A percentile compares a stretch with the other conserved stretches of the same genome.
Evolutionary conservation across 164 flowering plant genomes (phyloP).

Genomic region (Hamamelis virginiana): DNA sequence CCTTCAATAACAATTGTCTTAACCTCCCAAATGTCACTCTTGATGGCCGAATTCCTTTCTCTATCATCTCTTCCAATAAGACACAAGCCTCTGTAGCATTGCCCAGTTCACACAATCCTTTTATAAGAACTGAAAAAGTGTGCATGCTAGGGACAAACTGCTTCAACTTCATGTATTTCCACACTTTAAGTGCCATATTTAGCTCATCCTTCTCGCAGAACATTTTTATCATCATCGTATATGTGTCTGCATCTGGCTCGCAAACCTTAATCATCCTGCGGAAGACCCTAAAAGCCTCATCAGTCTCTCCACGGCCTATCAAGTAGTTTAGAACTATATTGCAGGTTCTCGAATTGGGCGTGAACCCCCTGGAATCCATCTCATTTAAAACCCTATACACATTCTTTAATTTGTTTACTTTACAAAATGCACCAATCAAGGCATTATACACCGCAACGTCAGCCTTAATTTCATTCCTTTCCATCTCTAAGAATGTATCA

Average conservation of each 20-base stretch:
- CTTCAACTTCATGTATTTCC: conserved; percentile 81
- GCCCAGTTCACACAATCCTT: conserved; percentile 72
- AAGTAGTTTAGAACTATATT: conserved; percentile 67
- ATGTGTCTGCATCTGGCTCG: conserved; percentile 91
- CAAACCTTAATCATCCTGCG: conserved; percentile 72
- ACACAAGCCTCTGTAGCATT: conserved; percentile 64
- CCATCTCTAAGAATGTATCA: conserved; percentile 78
- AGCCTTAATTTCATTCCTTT: conserved; percentile 58
- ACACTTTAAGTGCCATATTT: conserved; percentile 69
- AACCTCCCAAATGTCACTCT: conserved; percentile 66
- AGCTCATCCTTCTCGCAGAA: conserved; percentile 62
- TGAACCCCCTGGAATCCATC: conserved; percentile 62
- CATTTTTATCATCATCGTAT: conserved; percentile 93
- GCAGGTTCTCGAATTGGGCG: conserved; percentile 76
- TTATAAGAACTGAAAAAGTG: conserved; percentile 80
- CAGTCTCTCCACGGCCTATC: conserved; percentile 55
- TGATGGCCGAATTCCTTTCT: conserved; percentile 80
- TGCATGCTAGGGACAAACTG: conserved; percentile 93
- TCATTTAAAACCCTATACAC: conserved; percentile 66
- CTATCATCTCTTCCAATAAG: conserved; percentile 91
- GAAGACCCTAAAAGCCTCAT: conserved; percentile 71
- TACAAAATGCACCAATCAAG: conserved; percentile 84
- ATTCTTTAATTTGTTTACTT: conserved; percentile 60
- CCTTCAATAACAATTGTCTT: conserved; percentile 70
- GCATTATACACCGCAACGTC: conserved; percentile 85